These are phyloP conservation scores for Sporothrix schenckii DNA, from an alignment of 2,329 filamentous ascomycete species.

Conservation along the genomic window DNA sequence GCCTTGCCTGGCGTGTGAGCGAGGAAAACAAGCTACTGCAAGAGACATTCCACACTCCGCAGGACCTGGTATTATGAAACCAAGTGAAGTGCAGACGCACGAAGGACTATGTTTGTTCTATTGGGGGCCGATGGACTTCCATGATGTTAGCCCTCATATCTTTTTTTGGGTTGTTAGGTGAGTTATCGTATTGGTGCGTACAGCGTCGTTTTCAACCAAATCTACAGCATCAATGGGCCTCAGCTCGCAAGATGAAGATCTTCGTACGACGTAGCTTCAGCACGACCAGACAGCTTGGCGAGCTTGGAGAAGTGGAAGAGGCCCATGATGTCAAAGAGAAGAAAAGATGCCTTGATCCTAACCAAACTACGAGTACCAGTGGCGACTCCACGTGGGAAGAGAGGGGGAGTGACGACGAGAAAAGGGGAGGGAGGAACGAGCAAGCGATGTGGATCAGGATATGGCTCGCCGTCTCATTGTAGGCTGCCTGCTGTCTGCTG, in stretches of 20 bases:
- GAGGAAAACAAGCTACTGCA: not conserved
- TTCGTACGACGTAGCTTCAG: not conserved
- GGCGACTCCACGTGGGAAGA: conserved; percentile 2
- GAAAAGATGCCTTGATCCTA: not conserved
- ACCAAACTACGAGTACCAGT: conserved; percentile 13
- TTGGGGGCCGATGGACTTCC: not conserved
- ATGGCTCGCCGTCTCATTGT: not conserved
- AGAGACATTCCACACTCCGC: conserved; percentile 9
- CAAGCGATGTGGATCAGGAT: not conserved
- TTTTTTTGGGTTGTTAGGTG: not conserved
- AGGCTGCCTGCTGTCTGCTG: not conserved
- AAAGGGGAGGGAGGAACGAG: not conserved
- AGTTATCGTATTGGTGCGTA: not conserved
- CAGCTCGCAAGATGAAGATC: conserved; percentile 5
- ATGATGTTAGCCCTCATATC: not conserved
- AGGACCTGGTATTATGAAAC: conserved; percentile 24
- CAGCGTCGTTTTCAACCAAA: not conserved
- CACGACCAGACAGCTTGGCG: not conserved
- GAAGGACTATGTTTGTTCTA: not conserved
- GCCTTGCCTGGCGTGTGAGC: not conserved
- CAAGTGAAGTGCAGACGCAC: not conserved
- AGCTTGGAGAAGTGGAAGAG: not conserved
- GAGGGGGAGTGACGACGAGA: not conserved
- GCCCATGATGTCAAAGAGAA: not conserved
- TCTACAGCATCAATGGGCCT: not conserved